Base-by-base conservation (phyloP, 202 grass and related monocot species). In the Setaria italica region DNA sequence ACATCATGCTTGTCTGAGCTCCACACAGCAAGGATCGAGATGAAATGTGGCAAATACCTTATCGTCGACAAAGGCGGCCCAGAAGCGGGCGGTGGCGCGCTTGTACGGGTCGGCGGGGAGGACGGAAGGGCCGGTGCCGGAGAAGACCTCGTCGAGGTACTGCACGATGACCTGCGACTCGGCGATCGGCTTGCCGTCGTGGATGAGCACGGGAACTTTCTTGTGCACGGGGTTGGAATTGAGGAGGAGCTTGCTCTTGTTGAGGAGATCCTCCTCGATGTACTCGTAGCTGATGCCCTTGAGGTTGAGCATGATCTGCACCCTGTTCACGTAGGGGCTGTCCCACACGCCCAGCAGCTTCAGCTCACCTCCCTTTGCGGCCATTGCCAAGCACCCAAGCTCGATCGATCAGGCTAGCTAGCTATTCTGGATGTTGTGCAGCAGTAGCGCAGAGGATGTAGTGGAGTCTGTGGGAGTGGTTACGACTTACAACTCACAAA, bases 141-240 rank as follows among this genome's bases (percentile, higher is more conserved):
- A 0, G 21, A 84, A 88, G 29, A 7, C 84, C 77, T 94, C 89
- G 68, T 89, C 86, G 69, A 91, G n/a, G 75, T 94, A 94, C 76
- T 91, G 64, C n/a, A 94, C 37, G 56, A 94, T 89, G 51, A 84
- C 33, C 47, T 59, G 62, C 12, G 93, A 95, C 86, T 95, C 90
- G 12, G 57, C 63, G 56, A 89, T 60, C 21, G 79, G 57, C 56
- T 53, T 87, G 67, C 87, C 88, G 3, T 53, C 32, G 74, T 95
- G 93, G 76, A 95, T 90, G 42, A 90, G 85, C 67, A 95, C 90
- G 4, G 93, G 93, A 0, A 95, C 70, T 69, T 80, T 92, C 77
- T 85, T 87, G 85, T 89, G 64, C 3, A 95, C 81, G 0, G 88
- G 90, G 64, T 95, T 95, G 75, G 67, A 86, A 3, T 20, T 9